A percentile compares a stretch with the other conserved stretches of the same genome.
phyloP scores from a whole-genome alignment of 225 moss, liverwort and hornwort genomes.

The Polytrichum commune region DNA sequence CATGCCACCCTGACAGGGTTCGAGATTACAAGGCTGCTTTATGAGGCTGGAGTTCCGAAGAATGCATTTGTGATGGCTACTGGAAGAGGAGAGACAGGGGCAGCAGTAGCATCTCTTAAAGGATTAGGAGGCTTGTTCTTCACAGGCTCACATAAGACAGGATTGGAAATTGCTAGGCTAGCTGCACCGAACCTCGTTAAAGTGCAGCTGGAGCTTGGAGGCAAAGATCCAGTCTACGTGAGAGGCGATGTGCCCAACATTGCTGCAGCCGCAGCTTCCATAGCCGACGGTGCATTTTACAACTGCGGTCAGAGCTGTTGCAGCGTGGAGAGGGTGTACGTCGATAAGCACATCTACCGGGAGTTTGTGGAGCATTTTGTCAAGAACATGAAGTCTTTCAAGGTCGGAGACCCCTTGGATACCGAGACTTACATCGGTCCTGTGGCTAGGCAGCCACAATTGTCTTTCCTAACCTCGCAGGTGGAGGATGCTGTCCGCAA shows the following conservation, averaged over 20 bases:
- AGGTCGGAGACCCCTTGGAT: conserved; percentile 86
- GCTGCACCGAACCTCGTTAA: conserved; percentile 86
- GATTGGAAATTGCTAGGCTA: conserved; percentile 70
- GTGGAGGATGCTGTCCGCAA: conserved; percentile 83
- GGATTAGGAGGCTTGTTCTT: conserved; percentile 87
- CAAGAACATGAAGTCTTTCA: conserved; percentile 72
- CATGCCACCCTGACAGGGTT: conserved; percentile 80
- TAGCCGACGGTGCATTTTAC: conserved; percentile 94
- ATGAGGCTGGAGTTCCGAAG: conserved; percentile 85
- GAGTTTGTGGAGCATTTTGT: conserved; percentile 78
- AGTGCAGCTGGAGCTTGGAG: conserved; percentile 92
- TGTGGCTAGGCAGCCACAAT: conserved; percentile 76
- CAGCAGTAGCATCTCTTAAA: conserved; percentile 73
- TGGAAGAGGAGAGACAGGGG: conserved; percentile 74
- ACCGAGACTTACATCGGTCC: conserved; percentile 90
- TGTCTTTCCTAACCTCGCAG: conserved; percentile 64
- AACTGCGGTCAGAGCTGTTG: conserved; percentile 98
- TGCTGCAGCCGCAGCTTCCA: conserved; percentile 67
- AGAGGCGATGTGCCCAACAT: conserved; percentile 71
- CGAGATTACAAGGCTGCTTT: conserved; percentile 79
- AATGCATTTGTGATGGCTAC: conserved; percentile 76
- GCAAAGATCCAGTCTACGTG: conserved; percentile 93
- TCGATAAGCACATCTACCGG: conserved; percentile 71
- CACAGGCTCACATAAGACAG: conserved; percentile 86
- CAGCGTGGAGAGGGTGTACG: conserved; percentile 95